Percentiles rank a stretch among this genome's conserved stretches.
phyloP scores from a whole-genome alignment of 192 early-diverging fungal species.

The Backusella circina region DNA sequence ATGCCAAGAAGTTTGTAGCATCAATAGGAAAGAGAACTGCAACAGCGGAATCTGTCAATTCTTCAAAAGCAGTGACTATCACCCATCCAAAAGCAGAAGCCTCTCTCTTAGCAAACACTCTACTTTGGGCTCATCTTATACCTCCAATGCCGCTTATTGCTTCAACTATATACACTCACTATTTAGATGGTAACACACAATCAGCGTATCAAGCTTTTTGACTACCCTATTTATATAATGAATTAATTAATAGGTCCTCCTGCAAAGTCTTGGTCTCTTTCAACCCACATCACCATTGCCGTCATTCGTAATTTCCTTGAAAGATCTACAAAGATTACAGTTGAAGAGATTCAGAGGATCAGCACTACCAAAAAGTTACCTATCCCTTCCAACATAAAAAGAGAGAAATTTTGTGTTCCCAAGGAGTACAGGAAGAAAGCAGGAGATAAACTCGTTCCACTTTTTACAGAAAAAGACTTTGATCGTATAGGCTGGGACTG shows the following conservation, averaged over 20 bases:
- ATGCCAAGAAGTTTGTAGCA: background rate
- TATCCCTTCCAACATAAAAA: slow-evolving; percentile 14
- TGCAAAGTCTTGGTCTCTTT: slow-evolving; percentile 39
- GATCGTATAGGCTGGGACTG: slow-evolving; percentile 44
- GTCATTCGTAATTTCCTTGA: slow-evolving; percentile 30
- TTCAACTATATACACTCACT: slow-evolving; percentile 12
- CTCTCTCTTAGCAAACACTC: background rate
- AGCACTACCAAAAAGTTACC: slow-evolving; percentile 21
- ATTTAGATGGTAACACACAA: slow-evolving; percentile 12
- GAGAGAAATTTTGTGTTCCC: slow-evolving; percentile 12
- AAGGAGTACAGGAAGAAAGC: slow-evolving; percentile 33
- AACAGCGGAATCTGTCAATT: background rate
- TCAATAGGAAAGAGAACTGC: background rate
- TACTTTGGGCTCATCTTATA: slow-evolving; percentile 8
- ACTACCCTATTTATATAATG: background rate
- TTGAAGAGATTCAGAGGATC: slow-evolving; percentile 36
- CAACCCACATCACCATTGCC: slow-evolving; percentile 29
- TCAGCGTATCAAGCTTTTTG: background rate
- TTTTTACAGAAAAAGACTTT: slow-evolving; percentile 29
- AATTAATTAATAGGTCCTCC: slow-evolving; percentile 37
- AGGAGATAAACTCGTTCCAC: slow-evolving; percentile 19
- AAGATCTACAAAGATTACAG: slow-evolving; percentile 22
- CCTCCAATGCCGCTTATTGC: slow-evolving; percentile 12
- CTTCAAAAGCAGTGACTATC: background rate
- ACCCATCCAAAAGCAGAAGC: background rate